Percentiles rank a stretch among this genome's conserved stretches.
phyloP scores from a whole-genome alignment of 331 rosid species.

The Quercus lobata region DNA sequence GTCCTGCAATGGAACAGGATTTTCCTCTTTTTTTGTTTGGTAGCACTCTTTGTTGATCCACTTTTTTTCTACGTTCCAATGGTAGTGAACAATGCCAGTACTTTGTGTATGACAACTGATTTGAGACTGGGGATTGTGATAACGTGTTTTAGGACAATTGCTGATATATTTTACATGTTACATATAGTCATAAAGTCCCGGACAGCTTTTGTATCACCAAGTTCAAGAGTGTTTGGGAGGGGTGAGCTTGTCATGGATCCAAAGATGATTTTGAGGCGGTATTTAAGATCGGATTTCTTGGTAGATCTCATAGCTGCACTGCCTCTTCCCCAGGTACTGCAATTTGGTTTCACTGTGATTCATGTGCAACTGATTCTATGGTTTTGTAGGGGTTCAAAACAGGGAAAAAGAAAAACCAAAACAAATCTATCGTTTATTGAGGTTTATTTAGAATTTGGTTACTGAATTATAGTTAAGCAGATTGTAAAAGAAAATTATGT shows the following conservation, averaged over 20 bases:
- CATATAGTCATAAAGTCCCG: slow-evolving; percentile 73
- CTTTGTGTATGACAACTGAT: slow-evolving; percentile 73
- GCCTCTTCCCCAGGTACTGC: slow-evolving; percentile 92
- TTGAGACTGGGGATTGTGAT: slow-evolving; percentile 62
- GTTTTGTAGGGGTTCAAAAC: neutral
- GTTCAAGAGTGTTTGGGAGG: slow-evolving; percentile 82
- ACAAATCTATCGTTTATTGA: neutral
- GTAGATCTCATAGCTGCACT: slow-evolving; percentile 72
- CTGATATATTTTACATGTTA: slow-evolving; percentile 70
- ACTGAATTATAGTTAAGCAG: neutral
- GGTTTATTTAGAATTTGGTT: neutral
- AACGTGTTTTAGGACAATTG: slow-evolving; percentile 72
- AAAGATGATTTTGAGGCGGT: slow-evolving; percentile 50
- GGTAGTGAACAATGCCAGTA: slow-evolving; percentile 28
- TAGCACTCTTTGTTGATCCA: slow-evolving; percentile 81
- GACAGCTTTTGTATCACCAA: slow-evolving; percentile 75
- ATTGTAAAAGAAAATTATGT: neutral
- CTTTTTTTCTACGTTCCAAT: slow-evolving; percentile 79
- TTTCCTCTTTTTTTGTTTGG: slow-evolving; percentile 62
- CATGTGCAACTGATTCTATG: neutral
- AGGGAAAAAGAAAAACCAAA: neutral
- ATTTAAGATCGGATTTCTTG: slow-evolving; percentile 66
- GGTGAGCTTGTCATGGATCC: slow-evolving; percentile 92
- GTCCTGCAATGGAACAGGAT: slow-evolving; percentile 73
- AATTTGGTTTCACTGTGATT: neutral